Evolutionary conservation across 176 grass and related monocot genomes (phyloP).

Genomic region (Juncus effusus): DNA sequence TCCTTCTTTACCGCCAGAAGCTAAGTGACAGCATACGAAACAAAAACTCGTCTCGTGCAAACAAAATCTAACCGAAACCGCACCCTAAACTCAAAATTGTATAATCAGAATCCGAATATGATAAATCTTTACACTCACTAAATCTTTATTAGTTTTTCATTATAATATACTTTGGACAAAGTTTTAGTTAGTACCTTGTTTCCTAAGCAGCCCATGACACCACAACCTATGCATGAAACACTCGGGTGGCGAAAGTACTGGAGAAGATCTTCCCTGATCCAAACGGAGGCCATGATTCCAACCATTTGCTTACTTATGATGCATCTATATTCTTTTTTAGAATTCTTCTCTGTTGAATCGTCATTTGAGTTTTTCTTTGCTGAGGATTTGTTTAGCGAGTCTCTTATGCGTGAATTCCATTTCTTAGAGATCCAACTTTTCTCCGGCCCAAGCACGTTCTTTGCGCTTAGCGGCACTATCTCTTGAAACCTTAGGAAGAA

Average conservation of each 20-base stretch:
- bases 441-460: constrained; percentile 80
- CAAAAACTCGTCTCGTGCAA: constrained; percentile 81
- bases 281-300: constrained; percentile 73
- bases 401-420: constrained; percentile 70
- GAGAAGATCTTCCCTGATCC: constrained; percentile 61
- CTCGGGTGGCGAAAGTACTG: constrained; percentile 44
- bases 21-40: constrained; percentile 90
- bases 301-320: constrained; percentile 96
- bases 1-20: constrained; percentile 78
- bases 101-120: constrained; percentile 8
- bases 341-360: constrained; percentile 26
- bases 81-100: constrained; percentile 41
- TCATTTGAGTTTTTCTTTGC: constrained; percentile 7
- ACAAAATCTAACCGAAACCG: constrained; percentile 71
- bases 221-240: constrained; percentile 73
- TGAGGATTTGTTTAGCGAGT: constrained; percentile 51
- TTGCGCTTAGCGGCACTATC: constrained; percentile 74
- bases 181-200: constrained; percentile 62
- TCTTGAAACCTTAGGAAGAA: constrained; percentile 80
- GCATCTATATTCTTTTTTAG: constrained; percentile 45
- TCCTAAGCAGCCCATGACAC: constrained; percentile 85
- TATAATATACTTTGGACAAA: neutral
- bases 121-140: neutral
- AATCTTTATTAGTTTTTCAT: neutral
- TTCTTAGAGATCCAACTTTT: constrained; percentile 54